A percentile compares a stretch with the other conserved stretches of the same genome.
Evolutionary conservation across 129 eudicot genomes (phyloP).

Genomic region (Ambrosia trifida): DNA sequence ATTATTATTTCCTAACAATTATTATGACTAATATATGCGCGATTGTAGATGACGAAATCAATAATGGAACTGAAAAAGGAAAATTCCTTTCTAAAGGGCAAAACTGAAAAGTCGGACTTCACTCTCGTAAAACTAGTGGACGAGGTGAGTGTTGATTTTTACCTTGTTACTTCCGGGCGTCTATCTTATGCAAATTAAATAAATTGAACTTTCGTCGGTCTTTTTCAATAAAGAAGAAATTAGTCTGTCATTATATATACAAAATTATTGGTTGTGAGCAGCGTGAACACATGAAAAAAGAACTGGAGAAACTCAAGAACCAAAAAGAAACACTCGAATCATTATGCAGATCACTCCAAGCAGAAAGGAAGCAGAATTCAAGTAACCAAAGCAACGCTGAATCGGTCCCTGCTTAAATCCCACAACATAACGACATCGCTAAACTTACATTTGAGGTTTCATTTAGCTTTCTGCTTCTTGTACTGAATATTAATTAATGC

Average conservation of each 20-base stretch:
- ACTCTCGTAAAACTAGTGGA: conserved; percentile 88
- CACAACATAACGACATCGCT: neutral
- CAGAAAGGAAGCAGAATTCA: conserved; percentile 74
- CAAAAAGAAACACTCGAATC: conserved; percentile 91
- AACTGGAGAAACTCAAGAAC: conserved; percentile 77
- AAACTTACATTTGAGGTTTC: conserved; percentile 8
- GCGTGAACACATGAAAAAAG: conserved; percentile 89
- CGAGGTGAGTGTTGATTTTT: conserved; percentile 59
- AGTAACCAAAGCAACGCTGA: conserved; percentile 35
- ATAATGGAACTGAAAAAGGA: conserved; percentile 89
- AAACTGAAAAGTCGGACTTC: conserved; percentile 79
- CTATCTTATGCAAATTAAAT: too few species aligned
- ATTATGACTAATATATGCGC: conserved; percentile 14
- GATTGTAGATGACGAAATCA: conserved; percentile 80
- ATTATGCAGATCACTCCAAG: conserved; percentile 83
- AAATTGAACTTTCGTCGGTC: too few species aligned
- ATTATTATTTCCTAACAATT: neutral
- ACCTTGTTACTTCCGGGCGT: neutral
- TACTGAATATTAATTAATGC: conserved; percentile 14
- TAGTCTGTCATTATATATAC: neutral
- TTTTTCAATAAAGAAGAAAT: conserved; percentile 40
- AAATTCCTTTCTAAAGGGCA: conserved; percentile 75
- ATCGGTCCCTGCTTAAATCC: conserved; percentile 34
- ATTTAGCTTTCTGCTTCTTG: conserved; percentile 6
- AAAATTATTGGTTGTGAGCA: conserved; percentile 33